Base-by-base conservation (phyloP, 371 early-diverging fungal genomes). In the Mortierella sp. region DNA sequence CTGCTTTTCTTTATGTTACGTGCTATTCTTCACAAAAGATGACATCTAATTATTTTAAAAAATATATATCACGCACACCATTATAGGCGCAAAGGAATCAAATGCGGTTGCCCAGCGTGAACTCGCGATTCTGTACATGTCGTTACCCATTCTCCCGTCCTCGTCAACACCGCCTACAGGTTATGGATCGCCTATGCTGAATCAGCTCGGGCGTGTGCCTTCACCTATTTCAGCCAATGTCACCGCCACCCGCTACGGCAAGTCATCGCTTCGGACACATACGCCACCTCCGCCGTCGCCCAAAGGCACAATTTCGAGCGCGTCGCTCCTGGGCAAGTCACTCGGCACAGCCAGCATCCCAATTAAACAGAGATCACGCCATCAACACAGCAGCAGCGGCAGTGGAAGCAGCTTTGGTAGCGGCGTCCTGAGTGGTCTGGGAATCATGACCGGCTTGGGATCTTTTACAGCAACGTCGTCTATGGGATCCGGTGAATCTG, bases 71-170 rank as follows among this genome's bases (percentile, higher is more conserved):
- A n/a, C n/a, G n/a, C 37, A 34, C 37, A 34, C 37, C 37, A 34
- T 2, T 14, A 46, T 31, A 79, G 82, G 76, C 8, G 82, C 82
- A 24, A 82, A 79, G 60, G 82, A 82, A 46, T 72, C 72, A 4
- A 62, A 82, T 50, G 57, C 68, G 7, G 76, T 70, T 5, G 82
- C 80, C 44, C 80, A 82, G 42, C 50, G 82, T 21, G 82, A 82
- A 31, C 59, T 82, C 19, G 82, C 72, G 0, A 82, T 82, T 49
- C 67, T 82, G 6, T 80, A 82, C 72, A 75, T 82, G 63, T 80
- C 82, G 2, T 65, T 80, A 5, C 82, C 82, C 2, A 60, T 56
- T 24, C 44, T 80, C 2, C 73, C 80, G 4, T 63, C 64, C 5
- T 55, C 72, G 2, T 61, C 79, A 11, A 68, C 73, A 1, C 73